Evolutionary conservation across 202 grass and related monocot species (phyloP), one percentile per base, ranked within the genome.

Genomic region (Bolboschoenoplectus hybrid): DNA sequence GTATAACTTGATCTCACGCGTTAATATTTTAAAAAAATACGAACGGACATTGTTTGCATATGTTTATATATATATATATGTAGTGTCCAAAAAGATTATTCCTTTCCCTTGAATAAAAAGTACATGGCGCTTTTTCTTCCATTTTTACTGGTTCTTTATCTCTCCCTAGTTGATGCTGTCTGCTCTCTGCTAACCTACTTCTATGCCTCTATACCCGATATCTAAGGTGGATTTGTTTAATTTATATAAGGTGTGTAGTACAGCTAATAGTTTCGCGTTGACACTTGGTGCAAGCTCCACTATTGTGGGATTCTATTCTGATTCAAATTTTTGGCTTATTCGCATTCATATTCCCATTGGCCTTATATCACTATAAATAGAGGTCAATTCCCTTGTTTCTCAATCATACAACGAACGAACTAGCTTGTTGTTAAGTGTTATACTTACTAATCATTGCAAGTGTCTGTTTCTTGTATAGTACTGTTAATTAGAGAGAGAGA

Each of bases 301-400:
- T 82, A 84, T 86, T 86, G 62, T 82, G 76, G 56, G 86, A 86
- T 89, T 74, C 84, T 86, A 87, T 90, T 80, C 86, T 87, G 86
- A 90, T 92, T 91, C 87, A 67, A 26, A 26, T 81, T 44, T 57
- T 50, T 85, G 75, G 83, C 82, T 84, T 88, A 52, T 58, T 91
- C 83, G 39, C 71, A 83, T 73, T 80, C 84, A 64, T 86, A 88
- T 89, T 89, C 65, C 70, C 75, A 49, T 86, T 87, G 87, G 57
- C 63, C 69, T 79, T 52, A 63, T 84, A 85, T 84, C 83, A 86
- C 72, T 95, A 97, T 93, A 97, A 93, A 93, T 97, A 95, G 5
- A 81, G 83, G 74, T 85, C 89, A 89, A 81, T 86, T 47, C 78
- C 46, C 67, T 64, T 88, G 56, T 74, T 74, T 88, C 80, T 68